Evolutionary conservation across 768 basidiomycete species (phyloP).

Genomic region (Pisolithus tinctorius): DNA sequence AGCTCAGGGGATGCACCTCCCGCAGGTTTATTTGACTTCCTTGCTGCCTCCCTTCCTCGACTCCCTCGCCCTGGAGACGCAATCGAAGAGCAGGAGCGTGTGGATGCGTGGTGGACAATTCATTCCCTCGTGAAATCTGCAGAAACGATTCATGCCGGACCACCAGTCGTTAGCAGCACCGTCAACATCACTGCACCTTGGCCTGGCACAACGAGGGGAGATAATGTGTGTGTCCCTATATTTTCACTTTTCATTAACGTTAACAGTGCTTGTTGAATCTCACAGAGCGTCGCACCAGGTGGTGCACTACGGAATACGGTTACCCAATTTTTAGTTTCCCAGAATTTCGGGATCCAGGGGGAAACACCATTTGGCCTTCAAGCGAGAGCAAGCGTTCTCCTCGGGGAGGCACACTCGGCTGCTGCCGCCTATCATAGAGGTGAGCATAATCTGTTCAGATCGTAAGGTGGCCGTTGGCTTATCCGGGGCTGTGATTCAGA

Average conservation of each 20-base stretch:
- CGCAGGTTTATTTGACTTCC: constrained; percentile 7
- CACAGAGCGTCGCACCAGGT: too few species aligned
- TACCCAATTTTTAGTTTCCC: constrained; percentile 13
- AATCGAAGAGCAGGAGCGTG: constrained; percentile 32
- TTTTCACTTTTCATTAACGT: too few species aligned
- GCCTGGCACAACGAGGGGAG: constrained; percentile 24
- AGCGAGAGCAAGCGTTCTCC: constrained; percentile 28
- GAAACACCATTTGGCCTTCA: constrained; percentile 10
- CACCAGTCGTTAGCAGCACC: constrained; percentile 22
- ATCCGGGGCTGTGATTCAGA: constrained; percentile 21
- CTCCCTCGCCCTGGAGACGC: constrained; percentile 28
- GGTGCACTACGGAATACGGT: constrained; percentile 3
- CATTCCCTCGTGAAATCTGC: constrained; percentile 30
- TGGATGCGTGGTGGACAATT: constrained; percentile 34
- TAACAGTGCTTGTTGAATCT: too few species aligned
- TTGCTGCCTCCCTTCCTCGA: not conserved
- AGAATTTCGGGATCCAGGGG: constrained; percentile 4
- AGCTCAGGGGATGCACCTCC: constrained; percentile 4
- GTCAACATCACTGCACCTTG: constrained; percentile 34
- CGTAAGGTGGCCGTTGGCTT: not conserved
- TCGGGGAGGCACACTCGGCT: constrained; percentile 27
- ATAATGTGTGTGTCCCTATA: constrained; percentile 4
- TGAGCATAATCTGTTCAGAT: constrained; percentile 10
- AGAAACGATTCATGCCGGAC: constrained; percentile 22
- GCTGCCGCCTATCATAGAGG: constrained; percentile 22